Evolutionary conservation across 2,329 filamentous ascomycete genomes (phyloP).

Genomic region (Pseudofabraea citricarpa): DNA sequence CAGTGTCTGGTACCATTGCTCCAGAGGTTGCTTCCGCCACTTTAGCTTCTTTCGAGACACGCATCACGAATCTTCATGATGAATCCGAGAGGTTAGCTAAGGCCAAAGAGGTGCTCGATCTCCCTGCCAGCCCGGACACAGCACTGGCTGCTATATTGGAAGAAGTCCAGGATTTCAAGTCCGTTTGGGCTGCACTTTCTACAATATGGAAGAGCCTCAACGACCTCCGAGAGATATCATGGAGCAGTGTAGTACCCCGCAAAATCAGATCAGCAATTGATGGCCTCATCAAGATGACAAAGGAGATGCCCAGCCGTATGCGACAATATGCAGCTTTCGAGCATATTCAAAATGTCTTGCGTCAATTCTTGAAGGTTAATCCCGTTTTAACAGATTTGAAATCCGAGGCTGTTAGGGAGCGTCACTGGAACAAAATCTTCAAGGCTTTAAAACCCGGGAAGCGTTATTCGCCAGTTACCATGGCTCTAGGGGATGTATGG

Average conservation of each 20-base stretch:
- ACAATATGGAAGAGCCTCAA: conserved; percentile 97
- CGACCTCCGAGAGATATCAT: conserved; percentile 85
- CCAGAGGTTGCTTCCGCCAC: conserved; percentile 84
- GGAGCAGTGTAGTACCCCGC: conserved; percentile 92
- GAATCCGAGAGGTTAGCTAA: conserved; percentile 93
- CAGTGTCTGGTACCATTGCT: conserved; percentile 88
- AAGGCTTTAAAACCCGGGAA: conserved; percentile 90
- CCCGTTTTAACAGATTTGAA: conserved; percentile 83
- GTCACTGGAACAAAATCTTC: conserved; percentile 98
- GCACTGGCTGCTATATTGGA: conserved; percentile 83
- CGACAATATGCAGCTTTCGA: conserved; percentile 99
- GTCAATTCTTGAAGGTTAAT: conserved; percentile 87
- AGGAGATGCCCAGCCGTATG: conserved; percentile 99
- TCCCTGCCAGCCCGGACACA: conserved; percentile 74
- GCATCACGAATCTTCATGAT: conserved; percentile 78
- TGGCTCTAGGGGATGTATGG: conserved; percentile 98
- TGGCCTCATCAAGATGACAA: conserved; percentile 92
- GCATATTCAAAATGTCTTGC: conserved; percentile 88
- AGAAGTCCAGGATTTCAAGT: conserved; percentile 98
- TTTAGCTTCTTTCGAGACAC: conserved; percentile 74
- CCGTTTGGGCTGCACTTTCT: conserved; percentile 91
- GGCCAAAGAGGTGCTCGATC: conserved; percentile 92
- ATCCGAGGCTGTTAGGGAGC: conserved; percentile 91
- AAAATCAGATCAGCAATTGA: conserved; percentile 90
- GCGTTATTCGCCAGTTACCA: conserved; percentile 87